Conservation (phyloP, 192 early-diverging fungal species). For the Podila horticola region DNA sequence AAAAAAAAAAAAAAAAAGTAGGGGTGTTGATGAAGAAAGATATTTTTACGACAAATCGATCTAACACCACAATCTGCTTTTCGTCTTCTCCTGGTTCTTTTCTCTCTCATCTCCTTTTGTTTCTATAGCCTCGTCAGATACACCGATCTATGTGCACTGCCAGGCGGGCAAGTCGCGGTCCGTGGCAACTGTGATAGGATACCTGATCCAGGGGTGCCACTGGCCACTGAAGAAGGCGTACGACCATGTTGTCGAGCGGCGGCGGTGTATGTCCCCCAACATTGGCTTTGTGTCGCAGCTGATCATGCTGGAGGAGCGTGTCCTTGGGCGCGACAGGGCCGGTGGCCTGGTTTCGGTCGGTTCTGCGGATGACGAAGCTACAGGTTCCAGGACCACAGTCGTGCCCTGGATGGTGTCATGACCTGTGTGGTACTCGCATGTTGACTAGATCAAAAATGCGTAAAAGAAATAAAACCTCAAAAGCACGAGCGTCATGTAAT, state of each 20-base stretch:
- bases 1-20: too few species aligned
- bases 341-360: slow-evolving; percentile 26
- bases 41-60: too few species aligned
- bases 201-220: slow-evolving; percentile 66
- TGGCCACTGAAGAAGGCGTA: slow-evolving; percentile 75
- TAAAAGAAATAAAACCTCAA: too few species aligned
- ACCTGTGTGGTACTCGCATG: neutral
- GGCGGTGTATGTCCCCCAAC: slow-evolving; percentile 78
- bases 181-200: slow-evolving; percentile 74
- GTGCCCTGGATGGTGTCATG: slow-evolving; percentile 29
- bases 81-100: too few species aligned
- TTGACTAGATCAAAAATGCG: too few species aligned
- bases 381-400: slow-evolving; percentile 17
- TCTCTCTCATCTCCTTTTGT: too few species aligned
- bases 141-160: slow-evolving; percentile 79
- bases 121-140: slow-evolving; percentile 31
- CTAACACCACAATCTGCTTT: too few species aligned
- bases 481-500: too few species aligned
- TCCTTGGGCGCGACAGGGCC: slow-evolving; percentile 54
- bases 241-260: slow-evolving; percentile 68
- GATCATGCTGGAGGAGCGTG: slow-evolving; percentile 71
- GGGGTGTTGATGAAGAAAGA: too few species aligned
- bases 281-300: slow-evolving; percentile 81
- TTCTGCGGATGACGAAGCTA: slow-evolving; percentile 9
- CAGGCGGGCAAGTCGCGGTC: slow-evolving; percentile 80